phyloP scores from a whole-genome alignment of 1,284 basidiomycete species.

The Microstroma glucosiphilum region DNA sequence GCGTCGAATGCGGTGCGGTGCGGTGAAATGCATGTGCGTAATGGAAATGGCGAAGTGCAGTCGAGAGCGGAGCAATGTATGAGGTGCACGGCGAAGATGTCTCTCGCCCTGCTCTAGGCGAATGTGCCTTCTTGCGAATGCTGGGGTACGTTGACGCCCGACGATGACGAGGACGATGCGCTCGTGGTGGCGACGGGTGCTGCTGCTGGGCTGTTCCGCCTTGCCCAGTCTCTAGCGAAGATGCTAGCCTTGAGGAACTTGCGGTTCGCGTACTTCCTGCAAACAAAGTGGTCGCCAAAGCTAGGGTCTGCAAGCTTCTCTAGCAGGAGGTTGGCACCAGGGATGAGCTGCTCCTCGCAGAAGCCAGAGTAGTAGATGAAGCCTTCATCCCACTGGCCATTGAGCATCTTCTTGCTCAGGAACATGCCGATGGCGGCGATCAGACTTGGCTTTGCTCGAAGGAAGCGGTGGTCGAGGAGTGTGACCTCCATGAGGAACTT shows the following conservation, averaged over 20 bases:
- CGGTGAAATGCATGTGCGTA: no score
- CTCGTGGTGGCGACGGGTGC: no score
- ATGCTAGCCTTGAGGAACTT: constrained; percentile 72
- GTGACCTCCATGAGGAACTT: constrained; percentile 98
- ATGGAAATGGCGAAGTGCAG: no score
- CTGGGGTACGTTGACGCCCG: no score
- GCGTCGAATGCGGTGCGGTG: no score
- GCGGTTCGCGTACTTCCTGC: constrained; percentile 94
- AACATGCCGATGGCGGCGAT: constrained; percentile 97
- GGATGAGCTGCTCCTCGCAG: constrained; percentile 79
- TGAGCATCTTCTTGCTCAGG: constrained; percentile 48
- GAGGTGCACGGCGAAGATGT: no score
- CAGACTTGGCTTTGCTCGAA: constrained; percentile 86
- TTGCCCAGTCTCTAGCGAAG: constrained; percentile 55
- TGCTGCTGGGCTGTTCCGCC: constrained; percentile 28
- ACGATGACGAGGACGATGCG: no score
- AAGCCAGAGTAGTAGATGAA: constrained; percentile 92
- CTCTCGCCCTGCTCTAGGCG: no score
- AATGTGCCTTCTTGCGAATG: no score
- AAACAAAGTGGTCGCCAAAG: constrained; percentile 81
- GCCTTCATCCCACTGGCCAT: constrained; percentile 60
- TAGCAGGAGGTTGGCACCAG: constrained; percentile 74
- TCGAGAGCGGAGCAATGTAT: no score
- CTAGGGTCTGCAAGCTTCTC: constrained; percentile 74
- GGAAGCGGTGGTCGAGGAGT: constrained; percentile 83